Conservation (phyloP, 805 yeast genomes). For the Torulaspora indica region DNA sequence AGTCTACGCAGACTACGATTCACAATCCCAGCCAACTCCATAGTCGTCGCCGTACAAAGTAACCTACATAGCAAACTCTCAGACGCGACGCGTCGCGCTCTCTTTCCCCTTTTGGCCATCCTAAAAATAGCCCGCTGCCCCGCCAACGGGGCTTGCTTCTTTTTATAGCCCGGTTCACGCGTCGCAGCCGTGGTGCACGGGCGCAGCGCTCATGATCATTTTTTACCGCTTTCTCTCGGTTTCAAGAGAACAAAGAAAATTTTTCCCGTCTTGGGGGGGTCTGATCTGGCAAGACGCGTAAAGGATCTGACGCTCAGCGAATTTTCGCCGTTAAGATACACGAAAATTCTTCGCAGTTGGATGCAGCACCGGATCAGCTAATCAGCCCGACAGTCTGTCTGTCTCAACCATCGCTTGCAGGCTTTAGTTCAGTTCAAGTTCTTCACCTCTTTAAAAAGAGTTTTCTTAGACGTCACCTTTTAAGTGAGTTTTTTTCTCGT, state of each 20-base stretch:
- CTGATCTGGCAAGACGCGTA: not conserved
- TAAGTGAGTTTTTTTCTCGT: not conserved
- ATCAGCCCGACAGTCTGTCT: too few relatives aligned
- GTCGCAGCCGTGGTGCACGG: too few relatives aligned
- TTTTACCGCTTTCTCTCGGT: too few relatives aligned
- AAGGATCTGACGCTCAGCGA: not conserved
- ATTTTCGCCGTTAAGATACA: too few relatives aligned
- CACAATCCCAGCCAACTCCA: too few relatives aligned
- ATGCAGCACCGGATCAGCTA: not conserved
- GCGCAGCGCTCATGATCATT: too few relatives aligned
- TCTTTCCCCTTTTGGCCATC: not conserved
- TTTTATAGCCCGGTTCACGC: not conserved
- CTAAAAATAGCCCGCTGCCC: not conserved
- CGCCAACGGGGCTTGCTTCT: not conserved
- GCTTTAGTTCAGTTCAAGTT: not conserved
- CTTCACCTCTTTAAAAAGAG: not conserved
- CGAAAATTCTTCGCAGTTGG: too few relatives aligned
- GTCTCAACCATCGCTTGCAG: not conserved
- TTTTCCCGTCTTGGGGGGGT: not conserved
- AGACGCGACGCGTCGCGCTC: slow-evolving; percentile 3
- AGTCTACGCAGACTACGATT: slow-evolving; percentile 3
- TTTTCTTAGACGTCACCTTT: not conserved
- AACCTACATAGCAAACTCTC: too few relatives aligned
- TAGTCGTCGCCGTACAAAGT: too few relatives aligned
- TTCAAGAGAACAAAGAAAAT: not conserved